Conservation (phyloP, 2,329 filamentous ascomycete species). For the Diaporthe ampelina region DNA sequence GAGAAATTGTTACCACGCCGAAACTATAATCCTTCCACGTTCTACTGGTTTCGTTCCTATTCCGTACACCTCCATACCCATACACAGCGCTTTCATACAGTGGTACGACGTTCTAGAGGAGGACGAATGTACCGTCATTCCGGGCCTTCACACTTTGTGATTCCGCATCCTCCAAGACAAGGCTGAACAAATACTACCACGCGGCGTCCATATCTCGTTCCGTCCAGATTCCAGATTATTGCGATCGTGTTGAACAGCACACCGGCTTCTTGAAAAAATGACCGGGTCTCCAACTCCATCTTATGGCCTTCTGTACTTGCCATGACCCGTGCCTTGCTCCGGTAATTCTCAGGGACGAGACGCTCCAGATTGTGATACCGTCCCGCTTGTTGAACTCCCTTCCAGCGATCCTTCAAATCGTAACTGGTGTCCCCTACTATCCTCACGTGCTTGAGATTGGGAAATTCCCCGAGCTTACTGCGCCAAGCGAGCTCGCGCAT, state of each 20-base stretch:
- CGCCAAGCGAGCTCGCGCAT: background rate
- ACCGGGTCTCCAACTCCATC: background rate
- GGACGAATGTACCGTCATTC: too few relatives aligned
- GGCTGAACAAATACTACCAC: background rate
- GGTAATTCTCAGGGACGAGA: background rate
- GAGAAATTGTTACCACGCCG: too few relatives aligned
- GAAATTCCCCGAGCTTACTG: background rate
- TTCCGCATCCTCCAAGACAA: too few relatives aligned
- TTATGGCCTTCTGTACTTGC: too few relatives aligned
- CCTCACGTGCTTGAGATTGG: background rate
- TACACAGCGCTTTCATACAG: too few relatives aligned
- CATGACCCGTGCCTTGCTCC: rapidly evolving
- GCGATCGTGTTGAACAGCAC: background rate
- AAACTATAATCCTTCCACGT: too few relatives aligned
- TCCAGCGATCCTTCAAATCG: too few relatives aligned
- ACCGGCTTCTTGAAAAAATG: background rate
- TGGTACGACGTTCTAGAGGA: too few relatives aligned
- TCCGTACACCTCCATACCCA: too few relatives aligned
- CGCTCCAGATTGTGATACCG: background rate
- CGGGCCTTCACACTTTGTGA: too few relatives aligned
- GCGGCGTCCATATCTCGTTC: too few relatives aligned
- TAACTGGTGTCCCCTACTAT: background rate
- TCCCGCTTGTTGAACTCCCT: background rate
- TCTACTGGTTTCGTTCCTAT: too few relatives aligned
- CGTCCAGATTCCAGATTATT: background rate